Conservation (phyloP, 176 grass and related monocot genomes). For the Dactylis glomerata region DNA sequence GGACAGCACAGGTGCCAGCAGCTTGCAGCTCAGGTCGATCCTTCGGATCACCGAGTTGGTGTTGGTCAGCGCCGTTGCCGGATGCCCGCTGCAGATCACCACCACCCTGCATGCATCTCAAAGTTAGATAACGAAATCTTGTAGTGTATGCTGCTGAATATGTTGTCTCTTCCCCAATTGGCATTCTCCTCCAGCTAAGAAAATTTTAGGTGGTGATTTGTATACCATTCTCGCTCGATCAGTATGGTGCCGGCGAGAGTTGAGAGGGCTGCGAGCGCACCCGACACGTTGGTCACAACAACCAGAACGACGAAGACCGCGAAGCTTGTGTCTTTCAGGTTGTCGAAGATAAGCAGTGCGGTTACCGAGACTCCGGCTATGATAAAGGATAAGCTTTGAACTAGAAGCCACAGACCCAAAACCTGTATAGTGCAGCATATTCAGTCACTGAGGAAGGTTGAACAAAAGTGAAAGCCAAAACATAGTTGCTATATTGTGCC, state of each 20-base stretch:
- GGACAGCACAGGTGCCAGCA: constrained; percentile 73
- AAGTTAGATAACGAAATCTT: neutral
- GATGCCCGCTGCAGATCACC: constrained; percentile 58
- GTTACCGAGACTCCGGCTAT: constrained; percentile 58
- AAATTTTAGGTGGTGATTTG: neutral
- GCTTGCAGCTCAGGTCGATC: constrained; percentile 89
- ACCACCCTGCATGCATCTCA: constrained; percentile 57
- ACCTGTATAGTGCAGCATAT: constrained; percentile 30
- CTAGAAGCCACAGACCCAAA: constrained; percentile 60
- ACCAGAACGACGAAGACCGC: constrained; percentile 49
- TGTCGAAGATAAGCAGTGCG: constrained; percentile 40
- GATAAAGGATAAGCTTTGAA: constrained; percentile 73
- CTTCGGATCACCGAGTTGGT: constrained; percentile 89
- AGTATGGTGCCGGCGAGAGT: constrained; percentile 88
- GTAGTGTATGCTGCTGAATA: neutral
- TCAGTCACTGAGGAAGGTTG: neutral
- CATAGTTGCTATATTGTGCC: neutral
- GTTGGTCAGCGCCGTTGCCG: constrained; percentile 47
- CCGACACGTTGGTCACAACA: constrained; percentile 61
- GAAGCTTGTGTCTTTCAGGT: constrained; percentile 42
- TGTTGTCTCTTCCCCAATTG: neutral
- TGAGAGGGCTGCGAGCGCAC: constrained; percentile 74
- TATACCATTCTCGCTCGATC: constrained; percentile 88
- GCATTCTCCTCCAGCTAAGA: neutral
- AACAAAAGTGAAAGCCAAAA: neutral